These are phyloP conservation scores for Trichoderma erinaceum DNA, from an alignment of 495 filamentous ascomycete species.

Conservation along the genomic window DNA sequence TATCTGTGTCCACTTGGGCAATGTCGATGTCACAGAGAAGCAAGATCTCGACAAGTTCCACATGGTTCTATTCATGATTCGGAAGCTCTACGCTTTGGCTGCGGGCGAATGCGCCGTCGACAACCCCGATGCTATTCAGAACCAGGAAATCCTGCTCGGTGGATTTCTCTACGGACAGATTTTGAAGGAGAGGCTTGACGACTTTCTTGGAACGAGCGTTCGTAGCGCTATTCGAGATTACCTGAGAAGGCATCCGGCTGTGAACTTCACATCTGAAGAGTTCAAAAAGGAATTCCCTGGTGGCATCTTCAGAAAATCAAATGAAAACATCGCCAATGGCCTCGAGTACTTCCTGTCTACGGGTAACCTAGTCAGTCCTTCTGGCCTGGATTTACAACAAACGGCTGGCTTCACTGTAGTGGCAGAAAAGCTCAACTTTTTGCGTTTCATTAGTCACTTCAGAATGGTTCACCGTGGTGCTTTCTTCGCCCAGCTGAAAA, in stretches of 20 bases:
- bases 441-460: conserved; percentile 98
- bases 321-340: conserved; percentile 78
- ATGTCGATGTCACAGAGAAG: conserved; percentile 68
- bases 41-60: conserved; percentile 90
- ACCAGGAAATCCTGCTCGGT: conserved; percentile 87
- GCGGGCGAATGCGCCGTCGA: conserved; percentile 87
- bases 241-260: conserved; percentile 53
- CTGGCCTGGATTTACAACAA: conserved; percentile 90
- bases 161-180: conserved; percentile 94
- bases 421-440: conserved; percentile 98
- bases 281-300: conserved; percentile 73
- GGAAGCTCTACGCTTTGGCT: conserved; percentile 88
- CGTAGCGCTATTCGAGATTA: conserved; percentile 62
- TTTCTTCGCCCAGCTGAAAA: conserved; percentile 97
- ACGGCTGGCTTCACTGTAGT: conserved; percentile 91
- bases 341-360: conserved; percentile 96
- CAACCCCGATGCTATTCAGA: conserved; percentile 92
- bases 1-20: conserved; percentile 84
- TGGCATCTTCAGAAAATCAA: conserved; percentile 69
- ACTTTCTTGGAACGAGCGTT: conserved; percentile 65
- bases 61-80: conserved; percentile 90
- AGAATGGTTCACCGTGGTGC: conserved; percentile 98
- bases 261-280: conserved; percentile 59
- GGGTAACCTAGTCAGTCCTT: conserved; percentile 84
- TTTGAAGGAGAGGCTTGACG: conserved; percentile 87